Evolutionary conservation across 805 yeast species (phyloP), one percentile per base, ranked within the genome.

Genomic region (Saccharomycopsis malanga): DNA sequence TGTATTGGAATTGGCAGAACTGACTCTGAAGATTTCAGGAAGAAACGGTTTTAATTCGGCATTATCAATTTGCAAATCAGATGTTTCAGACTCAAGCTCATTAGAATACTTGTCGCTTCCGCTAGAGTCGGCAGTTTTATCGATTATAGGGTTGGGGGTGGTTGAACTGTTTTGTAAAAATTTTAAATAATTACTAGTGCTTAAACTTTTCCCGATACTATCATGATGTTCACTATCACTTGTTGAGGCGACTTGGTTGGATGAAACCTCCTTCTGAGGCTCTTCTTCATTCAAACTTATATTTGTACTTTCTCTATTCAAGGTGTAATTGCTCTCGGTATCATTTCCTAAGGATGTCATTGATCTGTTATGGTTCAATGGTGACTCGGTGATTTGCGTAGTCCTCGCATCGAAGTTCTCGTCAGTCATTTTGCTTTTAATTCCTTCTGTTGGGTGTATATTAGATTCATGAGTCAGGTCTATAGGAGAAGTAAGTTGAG

Each of bases 41-140:
- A 50, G 27, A 39, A 42, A 46, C 7, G 47, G 53, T 34, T 46
- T 46, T 17, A 34, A 34, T 18, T 50, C 53, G 17, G 39, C 44
- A 30, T 48, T 39, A 34, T 50, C 53, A 23, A 50, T 50, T 34
- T 50, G 53, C n/a, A 50, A 30, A 37, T 50, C 53, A 14, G 46
- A 39, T 7, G 50, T 42, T 38, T 49, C 53, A 7, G 50, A 45
- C 25, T 49, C 53, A 14, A 49, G 34, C 25, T 48, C 52, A 30
- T 32, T 45, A 7, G 45, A 39, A 34, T 37, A 44, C 29, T 44
- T 39, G 12, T 38, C 48, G 18, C 45, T 39, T 14, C 50, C 25
- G 30, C 39, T 45, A 15, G 52, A 37, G 30, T 44, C 44, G 25
- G 42, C 34, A 14, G 36, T 34, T 21, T 17, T 32, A 21, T 42